These are phyloP conservation scores for Astrothelium subdiscretum DNA, from an alignment of 495 filamentous ascomycete genomes.

Conservation along the genomic window DNA sequence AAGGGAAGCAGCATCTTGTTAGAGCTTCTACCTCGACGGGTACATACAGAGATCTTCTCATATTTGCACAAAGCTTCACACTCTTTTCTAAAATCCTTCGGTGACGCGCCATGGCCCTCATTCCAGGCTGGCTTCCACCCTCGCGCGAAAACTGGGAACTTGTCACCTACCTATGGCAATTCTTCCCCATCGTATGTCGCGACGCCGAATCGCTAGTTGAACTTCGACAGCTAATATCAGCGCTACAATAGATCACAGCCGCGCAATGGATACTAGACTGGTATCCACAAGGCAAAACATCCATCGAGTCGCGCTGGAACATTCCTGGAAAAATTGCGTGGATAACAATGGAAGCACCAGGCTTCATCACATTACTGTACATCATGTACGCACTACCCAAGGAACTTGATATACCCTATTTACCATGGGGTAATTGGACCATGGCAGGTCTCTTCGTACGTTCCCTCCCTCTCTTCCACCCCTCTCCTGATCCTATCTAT, in stretches of 20 bases:
- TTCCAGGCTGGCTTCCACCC: slow-evolving; percentile 35
- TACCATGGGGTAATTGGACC: slow-evolving; percentile 60
- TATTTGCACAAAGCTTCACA: too few species aligned
- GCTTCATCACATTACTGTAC: slow-evolving; percentile 66
- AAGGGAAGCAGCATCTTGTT: too few species aligned
- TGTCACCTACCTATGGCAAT: slow-evolving; percentile 30
- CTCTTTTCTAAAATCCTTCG: background rate
- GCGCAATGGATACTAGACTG: slow-evolving; percentile 32
- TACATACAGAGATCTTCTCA: too few species aligned
- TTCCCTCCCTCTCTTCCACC: slow-evolving; percentile 22
- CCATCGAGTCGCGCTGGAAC: slow-evolving; percentile 58
- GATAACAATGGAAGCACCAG: slow-evolving; percentile 75
- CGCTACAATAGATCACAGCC: slow-evolving; percentile 24
- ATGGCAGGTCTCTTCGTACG: slow-evolving; percentile 51
- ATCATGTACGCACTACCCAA: slow-evolving; percentile 55
- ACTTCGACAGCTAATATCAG: background rate
- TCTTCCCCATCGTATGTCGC: slow-evolving; percentile 35
- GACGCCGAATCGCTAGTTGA: background rate
- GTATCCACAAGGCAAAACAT: slow-evolving; percentile 67
- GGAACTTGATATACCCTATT: slow-evolving; percentile 19
- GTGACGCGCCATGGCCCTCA: slow-evolving; percentile 23
- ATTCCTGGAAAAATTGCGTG: slow-evolving; percentile 80
- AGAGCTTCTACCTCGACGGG: too few species aligned
- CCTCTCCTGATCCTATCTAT: slow-evolving; percentile 25
- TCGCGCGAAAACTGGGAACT: slow-evolving; percentile 40